phyloP scores from a whole-genome alignment of 805 yeast genomes.

The Myxozyma kluyveri region DNA sequence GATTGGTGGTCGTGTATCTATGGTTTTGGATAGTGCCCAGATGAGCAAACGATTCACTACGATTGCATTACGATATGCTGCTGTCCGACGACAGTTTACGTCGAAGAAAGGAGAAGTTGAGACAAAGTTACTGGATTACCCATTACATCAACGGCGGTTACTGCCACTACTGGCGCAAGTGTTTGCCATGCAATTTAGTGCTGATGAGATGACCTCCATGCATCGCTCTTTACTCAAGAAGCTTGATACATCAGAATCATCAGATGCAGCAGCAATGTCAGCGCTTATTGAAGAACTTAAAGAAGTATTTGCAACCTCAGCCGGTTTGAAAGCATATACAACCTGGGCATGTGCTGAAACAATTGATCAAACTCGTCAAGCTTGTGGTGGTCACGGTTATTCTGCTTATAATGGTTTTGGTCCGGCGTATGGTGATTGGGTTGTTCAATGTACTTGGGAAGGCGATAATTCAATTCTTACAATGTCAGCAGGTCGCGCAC shows the following conservation, averaged over 20 bases:
- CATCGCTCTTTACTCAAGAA: conserved; percentile 51
- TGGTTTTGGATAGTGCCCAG: conserved; percentile 83
- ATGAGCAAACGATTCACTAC: conserved; percentile 76
- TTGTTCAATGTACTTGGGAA: conserved; percentile 98
- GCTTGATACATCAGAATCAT: conserved; percentile 46
- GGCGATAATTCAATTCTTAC: conserved; percentile 90
- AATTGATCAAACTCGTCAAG: conserved; percentile 86
- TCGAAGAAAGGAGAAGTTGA: conserved; percentile 50
- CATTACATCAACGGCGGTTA: conserved; percentile 83
- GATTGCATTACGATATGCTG: conserved; percentile 84
- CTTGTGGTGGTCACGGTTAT: conserved; percentile 96
- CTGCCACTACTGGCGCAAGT: conserved; percentile 80
- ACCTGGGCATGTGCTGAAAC: conserved; percentile 81
- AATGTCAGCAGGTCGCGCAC: conserved; percentile 77
- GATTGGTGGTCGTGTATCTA: conserved; percentile 81
- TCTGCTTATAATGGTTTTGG: conserved; percentile 91
- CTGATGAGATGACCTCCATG: conserved; percentile 56
- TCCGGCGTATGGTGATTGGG: conserved; percentile 86
- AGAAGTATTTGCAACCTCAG: conserved; percentile 77
- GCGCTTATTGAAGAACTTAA: conserved; percentile 58
- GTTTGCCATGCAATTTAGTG: conserved; percentile 71
- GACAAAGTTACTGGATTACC: conserved; percentile 76
- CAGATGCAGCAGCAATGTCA: conserved; percentile 48
- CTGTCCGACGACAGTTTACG: conserved; percentile 83
- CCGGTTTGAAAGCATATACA: conserved; percentile 81